Conservation (phyloP, 768 basidiomycete species). For the Rhizopogon vulgaris region DNA sequence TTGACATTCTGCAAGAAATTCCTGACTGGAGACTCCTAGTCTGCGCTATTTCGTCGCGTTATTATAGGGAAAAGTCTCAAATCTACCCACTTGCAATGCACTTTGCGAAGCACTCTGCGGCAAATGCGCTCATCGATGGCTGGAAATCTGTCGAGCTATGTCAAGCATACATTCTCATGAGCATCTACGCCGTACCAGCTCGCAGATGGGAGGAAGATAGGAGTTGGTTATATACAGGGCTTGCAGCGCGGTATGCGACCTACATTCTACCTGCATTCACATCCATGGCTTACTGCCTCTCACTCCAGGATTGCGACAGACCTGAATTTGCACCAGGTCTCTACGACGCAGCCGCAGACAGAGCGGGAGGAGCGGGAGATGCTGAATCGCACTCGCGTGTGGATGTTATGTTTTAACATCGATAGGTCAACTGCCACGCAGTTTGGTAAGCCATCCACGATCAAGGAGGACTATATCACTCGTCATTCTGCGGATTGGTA, state of each 20-base stretch:
- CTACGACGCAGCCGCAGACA: conserved; percentile 52
- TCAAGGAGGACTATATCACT: conserved; percentile 79
- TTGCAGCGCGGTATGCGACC: conserved; percentile 61
- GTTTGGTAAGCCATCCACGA: conserved; percentile 84
- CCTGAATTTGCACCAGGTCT: conserved; percentile 73
- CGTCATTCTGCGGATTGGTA: conserved; percentile 74
- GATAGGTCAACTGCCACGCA: conserved; percentile 85
- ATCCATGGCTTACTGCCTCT: not conserved
- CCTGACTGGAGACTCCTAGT: conserved; percentile 34
- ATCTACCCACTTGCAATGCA: conserved; percentile 88
- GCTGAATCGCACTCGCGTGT: conserved; percentile 78
- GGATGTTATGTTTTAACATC: conserved; percentile 87
- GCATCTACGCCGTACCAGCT: conserved; percentile 73
- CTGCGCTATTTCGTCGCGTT: conserved; percentile 82
- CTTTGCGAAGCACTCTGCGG: conserved; percentile 78
- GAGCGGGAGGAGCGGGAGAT: conserved; percentile 79
- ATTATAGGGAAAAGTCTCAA: conserved; percentile 72
- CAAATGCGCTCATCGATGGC: conserved; percentile 73
- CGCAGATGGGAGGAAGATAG: conserved; percentile 86
- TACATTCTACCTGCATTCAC: no score
- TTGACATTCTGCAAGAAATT: not conserved
- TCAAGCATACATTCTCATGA: conserved; percentile 89
- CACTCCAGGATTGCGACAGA: conserved; percentile 73
- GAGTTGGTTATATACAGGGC: conserved; percentile 84
- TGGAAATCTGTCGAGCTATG: conserved; percentile 85